These are phyloP conservation scores for Trichoderma citrinoviride DNA, from an alignment of 2,329 filamentous ascomycete species.

Conservation along the genomic window DNA sequence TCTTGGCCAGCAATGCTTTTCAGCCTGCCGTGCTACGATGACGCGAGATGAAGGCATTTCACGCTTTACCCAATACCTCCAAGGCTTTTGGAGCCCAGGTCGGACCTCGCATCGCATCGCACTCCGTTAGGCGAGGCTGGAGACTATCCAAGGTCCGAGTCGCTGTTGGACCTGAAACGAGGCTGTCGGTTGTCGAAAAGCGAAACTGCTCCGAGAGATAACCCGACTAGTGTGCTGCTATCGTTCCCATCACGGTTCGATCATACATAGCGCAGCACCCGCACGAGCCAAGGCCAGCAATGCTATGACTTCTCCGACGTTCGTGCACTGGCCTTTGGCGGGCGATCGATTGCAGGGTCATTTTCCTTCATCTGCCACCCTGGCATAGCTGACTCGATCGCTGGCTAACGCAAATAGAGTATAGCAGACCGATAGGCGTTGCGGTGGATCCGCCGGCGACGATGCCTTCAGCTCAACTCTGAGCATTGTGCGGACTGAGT, in stretches of 20 bases:
- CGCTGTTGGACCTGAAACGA: slow-evolving; percentile 25
- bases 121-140: slow-evolving; percentile 23
- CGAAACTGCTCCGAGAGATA: slow-evolving; percentile 11
- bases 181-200: slow-evolving; percentile 10
- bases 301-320: slow-evolving; percentile 4
- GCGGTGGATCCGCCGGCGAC: slow-evolving; percentile 1
- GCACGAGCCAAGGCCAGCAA: neutral
- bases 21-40: neutral
- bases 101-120: slow-evolving; percentile 13
- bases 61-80: neutral
- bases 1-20: neutral
- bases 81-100: neutral
- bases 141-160: slow-evolving; percentile 17
- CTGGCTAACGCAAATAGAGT: slow-evolving; percentile 1
- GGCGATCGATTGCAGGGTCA: slow-evolving; percentile 6
- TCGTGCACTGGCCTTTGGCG: slow-evolving; percentile 7
- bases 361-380: slow-evolving; percentile 27
- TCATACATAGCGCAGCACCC: neutral
- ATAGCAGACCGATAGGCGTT: slow-evolving; percentile 1
- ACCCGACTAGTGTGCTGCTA: neutral
- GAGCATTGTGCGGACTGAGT: slow-evolving; percentile 4
- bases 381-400: slow-evolving; percentile 25
- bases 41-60: neutral
- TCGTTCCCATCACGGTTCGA: neutral
- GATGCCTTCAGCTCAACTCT: slow-evolving; percentile 9